Base-by-base conservation (phyloP, 2,329 filamentous ascomycete species). In the Mariannaea sp. region DNA sequence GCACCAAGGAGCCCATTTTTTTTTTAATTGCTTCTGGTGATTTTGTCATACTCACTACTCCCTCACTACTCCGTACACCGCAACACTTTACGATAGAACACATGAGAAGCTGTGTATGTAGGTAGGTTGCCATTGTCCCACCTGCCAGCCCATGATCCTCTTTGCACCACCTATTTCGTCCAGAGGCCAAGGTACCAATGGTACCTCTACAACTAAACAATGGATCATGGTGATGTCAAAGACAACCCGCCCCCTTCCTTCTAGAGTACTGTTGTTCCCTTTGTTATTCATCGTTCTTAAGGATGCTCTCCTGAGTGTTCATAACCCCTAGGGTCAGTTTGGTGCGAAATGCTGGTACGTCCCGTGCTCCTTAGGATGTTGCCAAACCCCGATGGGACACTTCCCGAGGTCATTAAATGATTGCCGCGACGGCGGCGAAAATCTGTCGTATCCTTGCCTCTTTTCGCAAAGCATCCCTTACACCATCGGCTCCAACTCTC, bases 141-240 rank as follows among this genome's bases (percentile, higher is more conserved):
- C n/a, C n/a, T n/a, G n/a, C n/a, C n/a, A n/a, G n/a, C 22, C 19
- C 17, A 40, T 20, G 13, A 12, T 30, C 13, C 29, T 29, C 22
- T 29, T 48, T 5, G 50, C 50, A 53, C 50, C n/a, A 44, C 50
- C 50, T 39, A 30, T 38, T 53, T 48, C 29, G 14, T 29, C 43
- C 48, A 43, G 43, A 43, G 50, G 30, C 26, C 46, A 26, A 33
- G 36, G 17, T n/a, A 19, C 30, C 35, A 39, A 35, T 14, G 17
- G 19, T 46, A 46, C 22, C 16, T 5, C 35, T 10, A 29, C 46
- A 49, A 38, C 38, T 49, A 20, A 26, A 32, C 46, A 49, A 29
- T n/a, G 46, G 46, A 42, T 49, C 29, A 19, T 27, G 45, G 39
- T 35, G 45, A 48, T 35, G 36, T 49, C 46, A 42, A 30, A 5